Base-by-base conservation (phyloP, 768 basidiomycete genomes). In the Amyloporia xantha region DNA sequence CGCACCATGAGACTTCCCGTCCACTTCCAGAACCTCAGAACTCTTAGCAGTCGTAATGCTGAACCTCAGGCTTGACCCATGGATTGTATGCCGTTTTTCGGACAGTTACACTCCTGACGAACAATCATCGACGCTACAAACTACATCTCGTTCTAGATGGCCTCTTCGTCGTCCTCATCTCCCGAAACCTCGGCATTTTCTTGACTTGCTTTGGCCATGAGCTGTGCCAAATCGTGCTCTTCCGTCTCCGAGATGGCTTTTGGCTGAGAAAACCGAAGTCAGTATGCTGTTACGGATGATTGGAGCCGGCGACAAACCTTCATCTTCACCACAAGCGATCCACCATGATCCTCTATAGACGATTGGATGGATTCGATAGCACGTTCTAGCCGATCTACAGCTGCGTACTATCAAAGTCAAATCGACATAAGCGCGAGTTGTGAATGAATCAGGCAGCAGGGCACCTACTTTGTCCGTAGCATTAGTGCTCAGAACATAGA, bases 211-310 rank as follows among this genome's bases (percentile, higher is more conserved):
- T 91, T 89, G 33, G 87, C 91, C 95, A 99, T 97, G 59, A 96
- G 86, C 55, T 92, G 88, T 1, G 92, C 94, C 54, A 99, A 79
- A 64, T 97, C 96, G 56, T 92, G 88, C 66, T 99, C 96, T 70
- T 99, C 96, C 4, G 89, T 90, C 66, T 97, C 96, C 21, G 91
- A 93, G 30, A 99, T 87, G 2, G 95, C 92, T 75, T 98, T 98
- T 52, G 96, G 96, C 92, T 96, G 57, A 25, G 21, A 36, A 41
- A 36, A 15, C 19, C n/a, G n/a, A 21, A 41, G 53, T n/a, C 21
- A 36, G 15, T 28, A 51, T 20, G 33, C 39, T 26, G 23, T 7
- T 28, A 10, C n/a, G n/a, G n/a, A n/a, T n/a, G n/a, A n/a, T n/a
- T n/a, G n/a, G n/a, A n/a, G n/a, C n/a, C n/a, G 41, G 10, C 12